Conservation (phyloP, 495 filamentous ascomycete genomes). For the Aspergillus taichungensis region DNA sequence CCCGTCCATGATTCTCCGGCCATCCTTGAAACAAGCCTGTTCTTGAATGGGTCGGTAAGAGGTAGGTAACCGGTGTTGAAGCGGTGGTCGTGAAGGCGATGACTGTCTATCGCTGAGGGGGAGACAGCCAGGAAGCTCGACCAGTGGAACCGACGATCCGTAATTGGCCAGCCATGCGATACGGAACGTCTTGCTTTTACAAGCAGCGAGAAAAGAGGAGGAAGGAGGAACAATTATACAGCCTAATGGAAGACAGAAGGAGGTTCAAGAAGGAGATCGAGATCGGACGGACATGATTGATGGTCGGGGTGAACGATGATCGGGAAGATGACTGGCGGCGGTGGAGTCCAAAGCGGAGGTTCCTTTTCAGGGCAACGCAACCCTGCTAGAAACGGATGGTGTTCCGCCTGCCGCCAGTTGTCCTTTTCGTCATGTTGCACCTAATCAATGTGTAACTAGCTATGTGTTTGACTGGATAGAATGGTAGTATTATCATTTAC, state of each 20-base stretch:
- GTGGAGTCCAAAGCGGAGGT: no score
- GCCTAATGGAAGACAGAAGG: slow-evolving; percentile 3
- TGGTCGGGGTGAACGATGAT: no score
- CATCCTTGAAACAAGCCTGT: slow-evolving; percentile 18
- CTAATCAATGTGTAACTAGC: no score
- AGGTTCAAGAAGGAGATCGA: background rate
- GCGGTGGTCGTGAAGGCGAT: slow-evolving; percentile 6
- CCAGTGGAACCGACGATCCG: slow-evolving; percentile 9
- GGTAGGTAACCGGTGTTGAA: slow-evolving; percentile 1
- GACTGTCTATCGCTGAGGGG: slow-evolving; percentile 12
- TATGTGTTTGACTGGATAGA: no score
- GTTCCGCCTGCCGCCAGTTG: no score
- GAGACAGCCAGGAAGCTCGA: slow-evolving; percentile 1
- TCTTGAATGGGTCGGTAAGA: background rate
- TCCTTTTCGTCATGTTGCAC: no score
- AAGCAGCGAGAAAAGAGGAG: slow-evolving; percentile 6
- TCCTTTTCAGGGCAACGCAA: no score
- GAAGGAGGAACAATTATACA: slow-evolving; percentile 3
- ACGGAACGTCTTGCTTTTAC: slow-evolving; percentile 8
- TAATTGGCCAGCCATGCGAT: slow-evolving; percentile 29
- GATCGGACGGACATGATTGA: no score
- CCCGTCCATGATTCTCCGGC: slow-evolving; percentile 19
- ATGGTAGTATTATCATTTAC: no score
- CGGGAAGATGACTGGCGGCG: no score
- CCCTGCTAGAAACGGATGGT: no score